These are phyloP conservation scores for Saccharomycopsis vini DNA, from an alignment of 805 yeast genomes.

Conservation along the genomic window DNA sequence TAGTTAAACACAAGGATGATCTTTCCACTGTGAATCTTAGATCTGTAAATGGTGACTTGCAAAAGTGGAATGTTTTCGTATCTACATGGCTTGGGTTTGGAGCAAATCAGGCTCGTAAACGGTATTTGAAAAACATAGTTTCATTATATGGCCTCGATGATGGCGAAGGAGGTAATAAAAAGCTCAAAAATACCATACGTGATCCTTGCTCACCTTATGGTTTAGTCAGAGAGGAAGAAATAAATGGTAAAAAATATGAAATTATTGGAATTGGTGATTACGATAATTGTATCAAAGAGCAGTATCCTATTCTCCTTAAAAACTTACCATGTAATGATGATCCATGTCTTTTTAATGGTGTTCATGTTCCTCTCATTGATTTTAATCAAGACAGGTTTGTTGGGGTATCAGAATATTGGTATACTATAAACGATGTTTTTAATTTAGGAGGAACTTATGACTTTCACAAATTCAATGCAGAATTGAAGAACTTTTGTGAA, in stretches of 20 bases:
- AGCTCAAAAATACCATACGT: constrained; percentile 24
- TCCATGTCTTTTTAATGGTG: constrained; percentile 92
- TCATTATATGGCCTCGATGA: constrained; percentile 39
- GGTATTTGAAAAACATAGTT: constrained; percentile 57
- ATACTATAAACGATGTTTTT: constrained; percentile 87
- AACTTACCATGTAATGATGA: constrained; percentile 75
- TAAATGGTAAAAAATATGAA: constrained; percentile 32
- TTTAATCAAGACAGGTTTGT: constrained; percentile 74
- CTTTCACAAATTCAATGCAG: constrained; percentile 55
- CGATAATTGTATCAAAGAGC: constrained; percentile 57
- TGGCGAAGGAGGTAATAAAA: constrained; percentile 3
- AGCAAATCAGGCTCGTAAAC: constrained; percentile 81
- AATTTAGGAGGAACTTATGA: constrained; percentile 84
- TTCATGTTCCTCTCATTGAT: constrained; percentile 85
- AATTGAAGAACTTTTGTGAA: constrained; percentile 66
- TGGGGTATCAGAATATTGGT: constrained; percentile 96
- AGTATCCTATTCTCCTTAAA: constrained; percentile 70
- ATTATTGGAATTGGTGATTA: constrained; percentile 74
- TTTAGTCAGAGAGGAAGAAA: constrained; percentile 38
- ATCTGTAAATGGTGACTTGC: constrained; percentile 59
- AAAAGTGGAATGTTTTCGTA: constrained; percentile 80
- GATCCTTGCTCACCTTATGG: constrained; percentile 83
- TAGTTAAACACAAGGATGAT: constrained; percentile 62
- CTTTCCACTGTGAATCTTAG: constrained; percentile 57
- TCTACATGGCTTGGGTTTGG: constrained; percentile 98